phyloP scores from a whole-genome alignment of 2,329 filamentous ascomycete species.

The Paracoccidioides brasiliensis region DNA sequence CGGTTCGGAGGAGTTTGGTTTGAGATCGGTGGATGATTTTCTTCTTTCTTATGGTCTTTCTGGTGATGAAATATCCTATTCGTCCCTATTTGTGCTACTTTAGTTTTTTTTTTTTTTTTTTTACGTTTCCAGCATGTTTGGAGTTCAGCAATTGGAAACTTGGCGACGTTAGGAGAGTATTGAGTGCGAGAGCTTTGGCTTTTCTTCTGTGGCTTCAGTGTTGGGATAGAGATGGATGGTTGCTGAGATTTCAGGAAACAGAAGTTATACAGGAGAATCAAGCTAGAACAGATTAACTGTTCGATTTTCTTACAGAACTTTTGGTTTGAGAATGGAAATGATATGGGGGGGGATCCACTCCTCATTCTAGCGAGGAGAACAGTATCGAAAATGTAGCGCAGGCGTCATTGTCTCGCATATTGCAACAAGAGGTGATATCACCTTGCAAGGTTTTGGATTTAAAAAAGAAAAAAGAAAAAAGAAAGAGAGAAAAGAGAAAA shows the following conservation, averaged over 20 bases:
- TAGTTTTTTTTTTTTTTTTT: background rate
- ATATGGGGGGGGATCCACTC: background rate
- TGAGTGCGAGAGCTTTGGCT: background rate
- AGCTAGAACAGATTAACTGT: background rate
- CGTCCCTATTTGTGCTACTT: background rate
- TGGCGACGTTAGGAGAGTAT: background rate
- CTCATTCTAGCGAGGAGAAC: no score
- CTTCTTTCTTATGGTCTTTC: background rate
- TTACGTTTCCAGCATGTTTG: background rate
- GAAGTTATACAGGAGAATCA: background rate
- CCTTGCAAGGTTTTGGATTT: background rate
- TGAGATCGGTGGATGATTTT: background rate
- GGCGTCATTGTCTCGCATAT: no score
- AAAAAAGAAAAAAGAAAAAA: background rate
- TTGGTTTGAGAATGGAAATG: background rate
- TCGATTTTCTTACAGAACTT: background rate
- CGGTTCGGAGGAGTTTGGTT: constrained; percentile 8
- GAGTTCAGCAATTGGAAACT: background rate
- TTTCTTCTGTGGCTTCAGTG: background rate
- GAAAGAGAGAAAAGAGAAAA: background rate
- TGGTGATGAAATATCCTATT: background rate
- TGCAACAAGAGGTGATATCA: background rate
- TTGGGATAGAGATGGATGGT: background rate
- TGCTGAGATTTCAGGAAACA: background rate
- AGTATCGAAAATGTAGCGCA: background rate